Evolutionary conservation across 768 basidiomycete genomes (phyloP), one percentile per base, ranked within the genome.

Genomic region (Mycena venus): DNA sequence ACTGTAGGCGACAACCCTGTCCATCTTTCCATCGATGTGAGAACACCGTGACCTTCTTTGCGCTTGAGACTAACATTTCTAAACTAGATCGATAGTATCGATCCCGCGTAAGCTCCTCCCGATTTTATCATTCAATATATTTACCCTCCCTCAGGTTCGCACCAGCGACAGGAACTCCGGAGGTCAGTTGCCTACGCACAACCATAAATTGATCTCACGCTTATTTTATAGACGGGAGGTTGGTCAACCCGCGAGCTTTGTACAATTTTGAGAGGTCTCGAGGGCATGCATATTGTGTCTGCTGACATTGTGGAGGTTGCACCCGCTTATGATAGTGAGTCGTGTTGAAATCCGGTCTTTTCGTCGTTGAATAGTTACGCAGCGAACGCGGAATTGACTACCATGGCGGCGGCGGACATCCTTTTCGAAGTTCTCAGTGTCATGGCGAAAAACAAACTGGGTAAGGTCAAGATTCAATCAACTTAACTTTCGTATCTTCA

Each of bases 291-390:
- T 72, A 92, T 96, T 73, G 93, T 96, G 59, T 94, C 92, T 42
- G 93, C 92, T 12, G 95, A 96, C 80, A 90, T 96, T 53, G 95
- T 96, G 56, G 95, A 96, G 80, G 95, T 96, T 25, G 92, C 94
- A 1, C 95, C 95, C 19, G 93, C 94, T 8, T 95, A 95, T 79
- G 94, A 95, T 19, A 77, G 75, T 78, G 32, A 55, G 56, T 66
- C 38, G 19, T 25, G 5, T 32, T 38, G 44, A 32, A 34, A 55
- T n/a, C n/a, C 32, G 6, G 21, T 40, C 11, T 2, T 47, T 56
- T 62, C 27, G 19, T 67, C 51, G 62, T 62, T 67, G 25, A 59
- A 14, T 12, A 8, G n/a, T n/a, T n/a, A 59, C 10, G 19, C 36
- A 77, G 75, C 75, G 36, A 85, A 86, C 72, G 86, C 85, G 61